A percentile compares a stretch with the other conserved stretches of the same genome.
Evolutionary conservation across 2,329 filamentous ascomycete species (phyloP).

Genomic region (Penicillium expansum): DNA sequence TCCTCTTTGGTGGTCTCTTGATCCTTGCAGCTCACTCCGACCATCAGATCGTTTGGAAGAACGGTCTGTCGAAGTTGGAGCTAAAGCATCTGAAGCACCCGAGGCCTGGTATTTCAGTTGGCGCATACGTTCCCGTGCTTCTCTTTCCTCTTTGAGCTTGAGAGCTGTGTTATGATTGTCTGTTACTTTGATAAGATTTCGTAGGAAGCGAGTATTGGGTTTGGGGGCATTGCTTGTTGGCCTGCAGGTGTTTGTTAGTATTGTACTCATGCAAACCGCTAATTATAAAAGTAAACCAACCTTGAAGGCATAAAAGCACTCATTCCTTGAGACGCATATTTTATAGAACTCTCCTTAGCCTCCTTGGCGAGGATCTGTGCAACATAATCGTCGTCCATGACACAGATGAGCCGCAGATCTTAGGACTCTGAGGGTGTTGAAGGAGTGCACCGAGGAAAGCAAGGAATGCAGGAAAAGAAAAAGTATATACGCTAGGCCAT

Average conservation of each 20-base stretch:
- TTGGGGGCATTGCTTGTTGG: slow-evolving; percentile 69
- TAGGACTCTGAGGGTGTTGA: neutral
- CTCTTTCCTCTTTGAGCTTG: slow-evolving; percentile 77
- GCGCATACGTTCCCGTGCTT: slow-evolving; percentile 69
- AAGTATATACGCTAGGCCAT: neutral
- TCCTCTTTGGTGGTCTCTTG: slow-evolving; percentile 20
- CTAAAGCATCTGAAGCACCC: slow-evolving; percentile 1
- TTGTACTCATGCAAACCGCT: neutral
- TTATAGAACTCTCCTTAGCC: slow-evolving; percentile 68
- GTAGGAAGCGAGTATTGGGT: slow-evolving; percentile 86
- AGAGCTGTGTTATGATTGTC: slow-evolving; percentile 86
- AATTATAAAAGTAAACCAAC: slow-evolving; percentile 35
- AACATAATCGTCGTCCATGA: slow-evolving; percentile 58
- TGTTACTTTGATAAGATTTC: slow-evolving; percentile 82
- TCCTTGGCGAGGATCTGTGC: slow-evolving; percentile 76
- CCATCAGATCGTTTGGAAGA: slow-evolving; percentile 35
- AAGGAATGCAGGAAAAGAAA: neutral
- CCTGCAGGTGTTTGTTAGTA: slow-evolving; percentile 40
- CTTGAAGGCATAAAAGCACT: slow-evolving; percentile 61
- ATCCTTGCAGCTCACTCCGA: slow-evolving; percentile 20
- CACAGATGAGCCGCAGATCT: slow-evolving; percentile 33
- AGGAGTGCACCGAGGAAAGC: neutral
- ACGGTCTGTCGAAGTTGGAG: slow-evolving; percentile 27
- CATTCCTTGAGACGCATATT: slow-evolving; percentile 72
- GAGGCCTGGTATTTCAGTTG: slow-evolving; percentile 49